A percentile compares a stretch with the other conserved stretches of the same genome.
phyloP scores from a whole-genome alignment of 2,329 filamentous ascomycete species.

The Fusarium nelsonii region DNA sequence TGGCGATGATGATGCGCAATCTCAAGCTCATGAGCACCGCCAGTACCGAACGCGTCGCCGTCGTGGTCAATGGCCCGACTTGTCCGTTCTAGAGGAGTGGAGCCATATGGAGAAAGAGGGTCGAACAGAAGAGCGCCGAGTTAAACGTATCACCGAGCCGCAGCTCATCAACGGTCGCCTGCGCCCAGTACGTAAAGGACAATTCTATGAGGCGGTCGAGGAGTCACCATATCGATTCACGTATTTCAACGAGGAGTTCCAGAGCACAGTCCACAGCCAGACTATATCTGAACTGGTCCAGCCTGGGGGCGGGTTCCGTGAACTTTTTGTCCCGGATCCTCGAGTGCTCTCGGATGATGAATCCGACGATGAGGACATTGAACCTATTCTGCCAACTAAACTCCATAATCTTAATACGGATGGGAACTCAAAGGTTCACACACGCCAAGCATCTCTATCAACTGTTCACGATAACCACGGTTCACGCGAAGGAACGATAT shows the following conservation, averaged over 20 bases:
- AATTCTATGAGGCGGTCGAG: conserved; percentile 84
- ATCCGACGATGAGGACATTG: conserved; percentile 72
- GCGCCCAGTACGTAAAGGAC: conserved; percentile 81
- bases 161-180: conserved; percentile 91
- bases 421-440: conserved; percentile 59
- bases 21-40: conserved; percentile 57
- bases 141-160: conserved; percentile 94
- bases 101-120: conserved; percentile 87
- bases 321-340: conserved; percentile 92
- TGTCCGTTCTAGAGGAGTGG: conserved; percentile 89
- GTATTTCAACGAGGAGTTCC: conserved; percentile 98
- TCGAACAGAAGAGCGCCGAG: conserved; percentile 82
- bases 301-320: conserved; percentile 83
- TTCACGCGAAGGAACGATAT: conserved; percentile 43
- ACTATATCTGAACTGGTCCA: conserved; percentile 94
- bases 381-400: conserved; percentile 46
- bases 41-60: conserved; percentile 66
- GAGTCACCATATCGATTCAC: conserved; percentile 95
- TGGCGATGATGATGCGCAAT: conserved; percentile 77
- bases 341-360: conserved; percentile 79
- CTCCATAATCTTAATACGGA: conserved; percentile 48
- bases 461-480: conserved; percentile 45
- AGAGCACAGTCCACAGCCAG: conserved; percentile 95
- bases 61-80: conserved; percentile 85
- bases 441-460: conserved; percentile 61